Conservation (phyloP, 768 basidiomycete species). For the Trametes cingulata region DNA sequence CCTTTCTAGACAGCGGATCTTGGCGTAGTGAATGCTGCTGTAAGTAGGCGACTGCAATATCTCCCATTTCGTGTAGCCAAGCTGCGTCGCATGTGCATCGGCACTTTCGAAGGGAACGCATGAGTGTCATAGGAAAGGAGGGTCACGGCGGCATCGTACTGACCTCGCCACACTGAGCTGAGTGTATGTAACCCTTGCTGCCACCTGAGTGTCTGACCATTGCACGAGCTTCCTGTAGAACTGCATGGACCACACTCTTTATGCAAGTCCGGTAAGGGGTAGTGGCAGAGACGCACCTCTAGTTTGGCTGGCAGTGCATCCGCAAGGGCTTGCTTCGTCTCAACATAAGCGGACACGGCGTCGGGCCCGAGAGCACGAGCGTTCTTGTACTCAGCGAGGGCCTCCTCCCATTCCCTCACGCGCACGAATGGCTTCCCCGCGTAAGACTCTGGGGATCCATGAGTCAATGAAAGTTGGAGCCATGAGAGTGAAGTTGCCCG, state of each 20-base stretch:
- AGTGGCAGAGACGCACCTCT: constrained; percentile 11
- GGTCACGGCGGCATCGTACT: not conserved
- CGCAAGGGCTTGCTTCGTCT: constrained; percentile 14
- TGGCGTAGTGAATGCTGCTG: constrained; percentile 39
- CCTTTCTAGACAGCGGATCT: constrained; percentile 41
- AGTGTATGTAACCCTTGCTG: not conserved
- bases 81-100: constrained; percentile 31
- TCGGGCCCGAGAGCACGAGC: constrained; percentile 8
- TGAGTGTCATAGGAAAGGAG: not conserved
- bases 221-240: constrained; percentile 4
- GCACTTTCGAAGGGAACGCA: constrained; percentile 34
- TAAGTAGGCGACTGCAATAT: constrained; percentile 44
- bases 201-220: constrained; percentile 13
- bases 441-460: not conserved
- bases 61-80: constrained; percentile 47
- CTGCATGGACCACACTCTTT: not conserved
- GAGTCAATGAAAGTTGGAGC: not conserved
- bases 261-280: not conserved
- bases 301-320: constrained; percentile 3
- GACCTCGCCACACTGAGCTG: constrained; percentile 4
- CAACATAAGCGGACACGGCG: constrained; percentile 10
- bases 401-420: constrained; percentile 16
- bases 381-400: constrained; percentile 28
- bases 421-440: not conserved
- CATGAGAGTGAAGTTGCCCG: too few relatives aligned